Base-by-base conservation (phyloP, 352 stramenopile species). In the Phytophthora pseudosyringae region DNA sequence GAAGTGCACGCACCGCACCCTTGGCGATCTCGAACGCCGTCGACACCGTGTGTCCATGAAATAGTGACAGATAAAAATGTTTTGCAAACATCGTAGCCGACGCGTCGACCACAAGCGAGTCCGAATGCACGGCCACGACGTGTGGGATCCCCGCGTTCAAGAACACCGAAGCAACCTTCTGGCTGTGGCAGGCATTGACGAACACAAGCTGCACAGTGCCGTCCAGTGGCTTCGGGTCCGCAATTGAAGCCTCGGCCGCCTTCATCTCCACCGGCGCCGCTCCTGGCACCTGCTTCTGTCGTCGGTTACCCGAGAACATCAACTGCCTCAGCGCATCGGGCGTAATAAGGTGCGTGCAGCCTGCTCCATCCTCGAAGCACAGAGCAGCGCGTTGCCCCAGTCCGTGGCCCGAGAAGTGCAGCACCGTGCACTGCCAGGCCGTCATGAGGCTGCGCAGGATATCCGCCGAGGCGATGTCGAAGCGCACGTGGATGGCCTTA, bases 61-160 rank as follows among this genome's bases (percentile, higher is more conserved):
- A 93, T 2, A 94, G 64, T 15, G 86, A 91, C 26, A 93, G 39
- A 57, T 94, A 94, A 68, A 94, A 94, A 45, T 93, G 83, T 51
- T 94, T 94, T 51, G 86, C 84, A 64, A 94, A 93, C 79, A 91
- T 90, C 0, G 80, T 94, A 12, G 82, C 86, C 0, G 75, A 86
- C 18, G 75, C 82, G 35, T 94, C 86, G 5, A 94, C 78, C 3
- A 93, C 82, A 9, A 90, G 73, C 3, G 83, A 92, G 43, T 93
- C 83, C 25, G 82, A 93, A 59, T 93, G 84, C 8, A 92, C 83
- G 5, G 90, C 91, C n/a, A 98, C 87, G 7, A 98, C 90, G 60
- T 98, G 90, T 2, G 87, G 89, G 33, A 98, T 94, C 6, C 91
- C 92, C 2, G 90, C 91, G 32, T 92, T 86, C 31, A 96, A 71